Evolutionary conservation across 2,329 filamentous ascomycete species (phyloP).

Genomic region (Capronia epimyces): DNA sequence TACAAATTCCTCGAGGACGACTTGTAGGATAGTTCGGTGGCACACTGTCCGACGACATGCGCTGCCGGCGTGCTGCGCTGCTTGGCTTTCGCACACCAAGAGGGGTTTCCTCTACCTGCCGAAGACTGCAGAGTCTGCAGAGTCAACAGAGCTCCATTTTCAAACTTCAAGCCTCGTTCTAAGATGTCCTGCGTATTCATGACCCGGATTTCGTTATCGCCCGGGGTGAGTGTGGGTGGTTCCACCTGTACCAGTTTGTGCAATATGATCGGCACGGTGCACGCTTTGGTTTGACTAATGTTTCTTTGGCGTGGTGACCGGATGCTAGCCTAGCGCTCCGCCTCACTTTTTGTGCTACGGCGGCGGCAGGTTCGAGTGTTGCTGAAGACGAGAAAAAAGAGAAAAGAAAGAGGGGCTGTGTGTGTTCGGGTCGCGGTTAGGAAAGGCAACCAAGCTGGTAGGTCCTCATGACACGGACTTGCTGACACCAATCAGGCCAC

Average conservation of each 20-base stretch:
- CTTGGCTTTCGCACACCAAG: neutral
- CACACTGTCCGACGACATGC: conserved; percentile 10
- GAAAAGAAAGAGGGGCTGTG: neutral
- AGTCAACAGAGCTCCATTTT: conserved; percentile 13
- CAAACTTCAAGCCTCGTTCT: conserved; percentile 4
- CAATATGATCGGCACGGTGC: neutral
- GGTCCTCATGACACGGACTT: neutral
- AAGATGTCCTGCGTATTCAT: conserved; percentile 1
- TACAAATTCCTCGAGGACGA: conserved; percentile 98
- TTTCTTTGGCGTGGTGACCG: neutral
- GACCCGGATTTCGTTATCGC: conserved; percentile 1
- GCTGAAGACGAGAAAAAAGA: neutral
- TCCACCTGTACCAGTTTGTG: neutral
- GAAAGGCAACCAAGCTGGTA: conserved; percentile 7
- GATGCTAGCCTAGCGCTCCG: neutral
- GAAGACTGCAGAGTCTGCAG: conserved; percentile 2
- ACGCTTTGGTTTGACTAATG: neutral
- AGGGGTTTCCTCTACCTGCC: conserved; percentile 1
- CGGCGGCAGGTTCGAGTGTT: neutral
- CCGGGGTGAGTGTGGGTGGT: neutral
- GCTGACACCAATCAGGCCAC: neutral
- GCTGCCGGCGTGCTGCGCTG: conserved; percentile 7
- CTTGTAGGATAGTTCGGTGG: conserved; percentile 45
- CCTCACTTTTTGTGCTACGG: neutral
- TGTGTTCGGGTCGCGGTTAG: neutral